Evolutionary conservation across 139 green algal species (phyloP).

Genomic region (Gonium pectorale): DNA sequence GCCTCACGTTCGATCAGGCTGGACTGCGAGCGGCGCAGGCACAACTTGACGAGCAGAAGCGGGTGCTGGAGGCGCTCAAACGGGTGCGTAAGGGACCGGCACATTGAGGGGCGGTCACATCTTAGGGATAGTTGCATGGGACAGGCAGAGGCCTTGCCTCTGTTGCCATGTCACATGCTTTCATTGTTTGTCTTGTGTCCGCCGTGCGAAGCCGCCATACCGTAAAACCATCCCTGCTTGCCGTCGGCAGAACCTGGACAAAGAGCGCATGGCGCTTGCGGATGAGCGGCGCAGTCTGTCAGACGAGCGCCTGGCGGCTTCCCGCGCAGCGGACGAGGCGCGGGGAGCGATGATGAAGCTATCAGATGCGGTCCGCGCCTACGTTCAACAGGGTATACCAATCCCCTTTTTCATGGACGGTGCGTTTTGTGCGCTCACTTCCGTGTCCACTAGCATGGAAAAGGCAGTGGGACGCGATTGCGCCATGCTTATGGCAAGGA

Average conservation of each 20-base stretch:
- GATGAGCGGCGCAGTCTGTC: slow-evolving; percentile 52
- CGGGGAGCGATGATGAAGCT: slow-evolving; percentile 47
- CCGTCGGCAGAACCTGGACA: slow-evolving; percentile 48
- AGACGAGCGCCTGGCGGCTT: slow-evolving; percentile 51
- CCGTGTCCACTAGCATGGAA: too few species aligned
- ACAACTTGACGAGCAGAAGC: slow-evolving; percentile 48
- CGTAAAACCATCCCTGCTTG: background rate
- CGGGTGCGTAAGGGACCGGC: too few species aligned
- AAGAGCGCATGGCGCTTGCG: slow-evolving; percentile 49
- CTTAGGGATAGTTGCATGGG: too few species aligned
- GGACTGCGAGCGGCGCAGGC: background rate
- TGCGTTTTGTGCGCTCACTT: too few species aligned
- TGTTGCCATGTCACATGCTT: too few species aligned
- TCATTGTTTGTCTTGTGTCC: too few species aligned
- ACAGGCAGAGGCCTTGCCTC: too few species aligned
- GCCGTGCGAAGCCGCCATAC: too few species aligned
- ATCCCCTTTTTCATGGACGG: slow-evolving; percentile 57
- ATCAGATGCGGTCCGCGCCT: slow-evolving; percentile 48
- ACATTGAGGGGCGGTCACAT: too few species aligned
- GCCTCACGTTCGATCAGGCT: background rate
- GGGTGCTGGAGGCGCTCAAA: slow-evolving; percentile 25
- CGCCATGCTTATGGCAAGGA: too few species aligned
- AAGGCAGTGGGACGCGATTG: too few species aligned
- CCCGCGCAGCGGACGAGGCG: slow-evolving; percentile 33
- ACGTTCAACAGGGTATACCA: slow-evolving; percentile 55